Percentiles rank a stretch among this genome's conserved stretches.
These are phyloP conservation scores for Calamus simplicifolius DNA, from an alignment of 176 grass and related monocot species.

Conservation along the genomic window DNA sequence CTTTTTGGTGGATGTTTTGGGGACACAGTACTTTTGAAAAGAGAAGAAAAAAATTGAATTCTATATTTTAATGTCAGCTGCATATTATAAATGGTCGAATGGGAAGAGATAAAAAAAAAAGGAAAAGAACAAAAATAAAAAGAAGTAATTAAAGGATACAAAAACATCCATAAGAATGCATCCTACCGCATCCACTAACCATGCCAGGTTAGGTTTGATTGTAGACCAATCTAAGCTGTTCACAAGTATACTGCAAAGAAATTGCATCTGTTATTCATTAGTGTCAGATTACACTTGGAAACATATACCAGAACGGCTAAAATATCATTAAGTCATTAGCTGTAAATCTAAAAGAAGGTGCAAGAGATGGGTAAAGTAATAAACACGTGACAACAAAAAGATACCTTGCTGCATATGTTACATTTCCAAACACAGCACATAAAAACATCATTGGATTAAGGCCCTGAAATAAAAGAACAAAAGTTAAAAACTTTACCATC, in stretches of 20 bases:
- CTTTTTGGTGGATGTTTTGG: no score
- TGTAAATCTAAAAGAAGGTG: no score
- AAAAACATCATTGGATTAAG: slow-evolving; percentile 92
- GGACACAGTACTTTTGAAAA: no score
- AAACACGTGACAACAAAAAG: neutral
- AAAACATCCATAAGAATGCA: slow-evolving; percentile 80
- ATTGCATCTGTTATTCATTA: neutral
- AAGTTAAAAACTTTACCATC: neutral
- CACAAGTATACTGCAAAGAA: slow-evolving; percentile 77
- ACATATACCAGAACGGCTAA: no score
- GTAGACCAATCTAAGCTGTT: slow-evolving; percentile 81
- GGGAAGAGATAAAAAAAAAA: slow-evolving; percentile 6
- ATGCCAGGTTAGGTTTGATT: slow-evolving; percentile 78
- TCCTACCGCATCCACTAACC: slow-evolving; percentile 91
- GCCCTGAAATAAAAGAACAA: slow-evolving; percentile 41
- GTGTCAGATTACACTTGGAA: no score
- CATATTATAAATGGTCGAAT: neutral
- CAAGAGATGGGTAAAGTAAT: no score
- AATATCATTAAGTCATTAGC: no score
- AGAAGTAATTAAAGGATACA: slow-evolving; percentile 58
- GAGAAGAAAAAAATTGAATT: no score
- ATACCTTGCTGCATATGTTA: slow-evolving; percentile 93
- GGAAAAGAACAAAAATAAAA: slow-evolving; percentile 7
- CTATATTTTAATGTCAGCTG: no score
- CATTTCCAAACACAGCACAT: slow-evolving; percentile 85